Evolutionary conservation across 768 basidiomycete species (phyloP), one percentile per base, ranked within the genome.

Genomic region (Psilocybe tampanensis): DNA sequence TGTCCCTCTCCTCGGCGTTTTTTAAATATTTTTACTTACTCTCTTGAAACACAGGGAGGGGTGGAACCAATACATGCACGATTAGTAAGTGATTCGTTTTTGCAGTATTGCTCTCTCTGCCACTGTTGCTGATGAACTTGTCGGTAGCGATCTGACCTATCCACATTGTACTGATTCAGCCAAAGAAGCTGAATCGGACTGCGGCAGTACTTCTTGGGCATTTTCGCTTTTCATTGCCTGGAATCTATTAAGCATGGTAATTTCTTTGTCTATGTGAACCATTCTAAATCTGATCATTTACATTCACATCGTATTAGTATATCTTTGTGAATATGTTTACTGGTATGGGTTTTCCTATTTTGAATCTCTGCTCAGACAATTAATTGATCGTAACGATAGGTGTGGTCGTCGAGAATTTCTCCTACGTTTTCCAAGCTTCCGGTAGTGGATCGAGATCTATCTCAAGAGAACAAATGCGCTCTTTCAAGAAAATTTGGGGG

Each of bases 1-100:
- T 61, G 19, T 29, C 29, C 5, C 58, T 29, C 32, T 8, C 36
- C 12, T 39, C 36, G 36, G 36, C n/a, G 6, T 34, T 33, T 44
- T 47, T 53, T n/a, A n/a, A 34, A 21, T 44, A 39, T 39, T 47
- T 21, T 56, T 7, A 47, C 24, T 43, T 44, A 68, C 34, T 55
- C 62, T 26, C 62, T 49, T 44, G 44, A 52, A 24, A 17, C 17
- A 61, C 7, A 95, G 95, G 8, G 95, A 98, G 70, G 93, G 88
- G 0, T 98, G 96, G 96, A 98, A 98, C 68, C 86, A 89, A 64
- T 97, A 89, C 70, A 98, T 98, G 96, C 95, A 98, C 68, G 92
- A 98, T 73, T 96, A 86, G 92, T 95, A 69, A 66, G 89, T 73
- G 6, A 29, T 33, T 24, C 53, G n/a, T n/a, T n/a, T 26, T 24